phyloP scores from a whole-genome alignment of 1,284 basidiomycete genomes.

The Ceratobasidium sp. region DNA sequence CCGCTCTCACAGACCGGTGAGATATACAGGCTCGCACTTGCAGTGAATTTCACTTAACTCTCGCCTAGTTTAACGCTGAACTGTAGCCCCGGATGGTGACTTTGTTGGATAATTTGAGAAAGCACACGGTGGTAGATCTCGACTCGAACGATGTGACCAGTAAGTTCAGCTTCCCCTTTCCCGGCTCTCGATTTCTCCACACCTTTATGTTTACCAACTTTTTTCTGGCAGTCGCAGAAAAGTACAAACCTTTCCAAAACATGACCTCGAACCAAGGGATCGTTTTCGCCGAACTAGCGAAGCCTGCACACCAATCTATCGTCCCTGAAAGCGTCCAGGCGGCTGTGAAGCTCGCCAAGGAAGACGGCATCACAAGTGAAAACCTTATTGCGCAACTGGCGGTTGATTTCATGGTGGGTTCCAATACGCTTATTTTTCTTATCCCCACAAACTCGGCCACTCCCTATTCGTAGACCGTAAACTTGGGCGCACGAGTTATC shows the following conservation, averaged over 20 bases:
- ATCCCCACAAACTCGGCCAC: too few relatives aligned
- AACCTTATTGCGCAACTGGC: conserved; percentile 48
- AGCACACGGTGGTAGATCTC: conserved; percentile 48
- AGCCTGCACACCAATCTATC: conserved; percentile 48
- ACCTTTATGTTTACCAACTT: background rate
- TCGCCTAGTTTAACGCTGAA: background rate
- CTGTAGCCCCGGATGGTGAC: conserved; percentile 34
- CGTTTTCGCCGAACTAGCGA: conserved; percentile 50
- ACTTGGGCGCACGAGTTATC: conserved; percentile 50
- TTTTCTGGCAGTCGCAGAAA: conserved; percentile 44
- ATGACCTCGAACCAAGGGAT: conserved; percentile 52
- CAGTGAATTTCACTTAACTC: background rate
- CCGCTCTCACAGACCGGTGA: background rate
- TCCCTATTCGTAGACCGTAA: conserved; percentile 49
- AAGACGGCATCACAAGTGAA: conserved; percentile 46
- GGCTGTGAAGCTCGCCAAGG: conserved; percentile 46
- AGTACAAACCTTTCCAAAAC: conserved; percentile 47
- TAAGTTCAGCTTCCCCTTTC: background rate
- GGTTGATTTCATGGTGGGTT: conserved; percentile 51
- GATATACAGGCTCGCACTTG: background rate
- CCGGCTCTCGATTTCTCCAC: background rate
- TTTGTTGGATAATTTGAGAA: conserved; percentile 48
- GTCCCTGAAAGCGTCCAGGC: conserved; percentile 46
- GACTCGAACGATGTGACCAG: conserved; percentile 48
- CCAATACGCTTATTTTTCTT: background rate